A percentile compares a stretch with the other conserved stretches of the same genome.
Evolutionary conservation across 495 filamentous ascomycete species (phyloP).

Genomic region (Annulohypoxylon moriforme): DNA sequence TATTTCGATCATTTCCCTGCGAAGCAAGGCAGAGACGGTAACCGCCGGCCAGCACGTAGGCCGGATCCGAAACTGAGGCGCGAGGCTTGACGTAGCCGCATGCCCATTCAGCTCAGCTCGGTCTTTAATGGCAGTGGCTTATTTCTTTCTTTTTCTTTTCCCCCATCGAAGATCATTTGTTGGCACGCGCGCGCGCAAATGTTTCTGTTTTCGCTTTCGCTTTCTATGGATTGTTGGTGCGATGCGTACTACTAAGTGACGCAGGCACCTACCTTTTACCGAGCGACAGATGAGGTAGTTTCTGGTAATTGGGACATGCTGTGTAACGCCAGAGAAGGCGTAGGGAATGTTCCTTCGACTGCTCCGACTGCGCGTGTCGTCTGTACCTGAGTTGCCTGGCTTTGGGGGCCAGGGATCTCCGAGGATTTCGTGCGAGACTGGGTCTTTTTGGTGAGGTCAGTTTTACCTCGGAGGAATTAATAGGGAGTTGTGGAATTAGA

Average conservation of each 20-base stretch:
- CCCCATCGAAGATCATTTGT: neutral
- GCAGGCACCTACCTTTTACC: neutral
- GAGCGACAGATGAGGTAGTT: neutral
- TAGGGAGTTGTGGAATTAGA: neutral
- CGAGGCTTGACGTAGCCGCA: conserved; percentile 28
- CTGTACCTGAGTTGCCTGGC: no score
- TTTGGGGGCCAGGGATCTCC: neutral
- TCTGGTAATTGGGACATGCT: neutral
- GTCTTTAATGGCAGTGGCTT: neutral
- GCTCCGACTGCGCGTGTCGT: neutral
- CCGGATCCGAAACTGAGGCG: conserved; percentile 13
- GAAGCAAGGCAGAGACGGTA: neutral
- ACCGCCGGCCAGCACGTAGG: neutral
- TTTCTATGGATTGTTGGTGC: neutral
- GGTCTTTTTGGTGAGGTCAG: neutral
- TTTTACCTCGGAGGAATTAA: neutral
- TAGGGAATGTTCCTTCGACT: conserved; percentile 1
- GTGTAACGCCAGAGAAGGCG: conserved; percentile 16
- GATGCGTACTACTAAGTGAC: no score
- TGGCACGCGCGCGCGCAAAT: neutral
- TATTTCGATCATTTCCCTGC: neutral
- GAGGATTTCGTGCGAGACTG: neutral
- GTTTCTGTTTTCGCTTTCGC: neutral
- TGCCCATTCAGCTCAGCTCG: conserved; percentile 1
- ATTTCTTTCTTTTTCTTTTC: neutral